Evolutionary conservation across 352 stramenopile species (phyloP), one percentile per base, ranked within the genome.

Genomic region (Globisporangium spinosum): DNA sequence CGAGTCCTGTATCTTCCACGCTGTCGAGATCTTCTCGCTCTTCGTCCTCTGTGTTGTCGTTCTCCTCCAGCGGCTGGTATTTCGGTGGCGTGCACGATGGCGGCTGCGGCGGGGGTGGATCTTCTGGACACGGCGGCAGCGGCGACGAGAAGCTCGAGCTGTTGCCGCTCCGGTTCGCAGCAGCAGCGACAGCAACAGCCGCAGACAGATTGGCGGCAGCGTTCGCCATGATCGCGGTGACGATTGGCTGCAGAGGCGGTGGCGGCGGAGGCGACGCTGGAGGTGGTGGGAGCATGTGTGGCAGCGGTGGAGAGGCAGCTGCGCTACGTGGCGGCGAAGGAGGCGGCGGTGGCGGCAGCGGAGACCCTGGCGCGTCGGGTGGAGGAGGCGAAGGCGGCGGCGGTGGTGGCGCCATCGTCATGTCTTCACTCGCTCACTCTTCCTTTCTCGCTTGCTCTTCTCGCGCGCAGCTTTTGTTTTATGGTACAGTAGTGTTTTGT

Each of bases 91-190:
- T 91, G 55, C 74, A 89, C 27, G 77, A 77, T 8, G 82, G 82
- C 1, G 85, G 83, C 7, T 79, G 81, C 32, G 85, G 83, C 38
- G 77, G 83, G 12, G 81, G 83, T 9, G 69, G 83, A 35, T 92
- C 84, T 61, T 93, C 85, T 9, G 85, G 85, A 67, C 83, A 93
- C 3, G 85, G 85, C 23, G 85, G 85, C 57, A 93, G 68, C 12
- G 85, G 85, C 13, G 85, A 93, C 23, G 83, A 93, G 62, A 91
- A 93, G 54, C 77, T 84, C 54, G 83, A 88, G 70, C 77, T 87
- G 12, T 77, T 70, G n/a, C 47, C 68, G 64, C 74, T 65, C 3
- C 66, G 51, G 8, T 53, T 70, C 23, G 38, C 40, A 17, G 53
- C 23, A 10, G 27, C 45, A 10, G 35, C 15, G 12, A 34, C 32